Base-by-base conservation (phyloP, 2,329 filamentous ascomycete species). In the Epichloe gansuensis region DNA sequence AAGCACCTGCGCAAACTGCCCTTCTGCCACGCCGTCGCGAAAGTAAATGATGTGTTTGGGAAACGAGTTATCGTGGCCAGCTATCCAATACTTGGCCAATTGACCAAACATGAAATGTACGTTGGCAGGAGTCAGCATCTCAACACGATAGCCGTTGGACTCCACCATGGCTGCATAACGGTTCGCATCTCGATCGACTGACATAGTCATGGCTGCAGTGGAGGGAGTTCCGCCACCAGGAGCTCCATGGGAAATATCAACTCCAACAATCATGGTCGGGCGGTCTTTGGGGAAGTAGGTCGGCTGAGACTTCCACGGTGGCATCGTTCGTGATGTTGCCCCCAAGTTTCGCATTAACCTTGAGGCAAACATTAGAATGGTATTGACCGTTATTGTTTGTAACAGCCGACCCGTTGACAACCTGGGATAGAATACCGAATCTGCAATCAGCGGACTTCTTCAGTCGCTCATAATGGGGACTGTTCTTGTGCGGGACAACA, bases 321-420 rank as follows among this genome's bases (percentile, higher is more conserved):
- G 60, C 12, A 58, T 56, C 1, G 68, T 69, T 45, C 66, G 74
- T 50, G 72, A 83, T 1, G 89, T 96, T 0, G 81, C 78, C 5
- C 93, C 93, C 93, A 2, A 98, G 78, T 72, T 98, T 98, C 3
- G 88, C 86, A 61, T 98, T 97, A 58, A 98, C 82, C 72, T 98
- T 98, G 88, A 98, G 93, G 57, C 83, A 80, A 0, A 98, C 89
- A 56, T 98, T 98, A 1, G 88, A 93, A 62, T 88, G 85, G 68
- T 97, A 97, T 62, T 98, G 93, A 0, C 77, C 77, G 23, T 86
- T 81, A 15, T 79, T 80, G 64, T 85, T 85, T 39, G 71, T 61
- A 1, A 91, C 86, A 54, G 94, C 85, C 0, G 71, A 70, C 2
- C 75, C 72, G 58, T 90, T 83, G n/a, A 97, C 64, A 56, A 91